phyloP scores from a whole-genome alignment of 169 alveolate genomes.

The Cryptosporidium ubiquitum region DNA sequence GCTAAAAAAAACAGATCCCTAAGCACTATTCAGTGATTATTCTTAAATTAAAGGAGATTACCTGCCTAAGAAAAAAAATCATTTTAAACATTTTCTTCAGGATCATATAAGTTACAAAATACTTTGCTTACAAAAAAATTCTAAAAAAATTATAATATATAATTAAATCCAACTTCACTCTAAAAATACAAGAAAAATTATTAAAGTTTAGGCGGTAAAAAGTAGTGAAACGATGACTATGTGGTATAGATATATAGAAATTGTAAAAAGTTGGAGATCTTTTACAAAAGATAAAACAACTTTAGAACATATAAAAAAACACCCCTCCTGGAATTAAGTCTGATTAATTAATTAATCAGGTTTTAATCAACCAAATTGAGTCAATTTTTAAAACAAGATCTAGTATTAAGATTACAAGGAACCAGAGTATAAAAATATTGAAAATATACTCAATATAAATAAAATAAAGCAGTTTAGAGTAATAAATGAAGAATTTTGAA shows the following conservation, averaged over 20 bases:
- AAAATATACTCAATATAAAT: no score
- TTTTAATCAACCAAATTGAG: background rate
- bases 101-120: no score
- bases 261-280: background rate
- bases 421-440: no score
- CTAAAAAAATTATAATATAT: background rate
- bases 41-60: no score
- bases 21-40: no score
- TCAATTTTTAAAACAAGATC: background rate
- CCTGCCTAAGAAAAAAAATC: no score
- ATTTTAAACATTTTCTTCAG: no score
- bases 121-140: no score
- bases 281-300: background rate
- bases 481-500: background rate
- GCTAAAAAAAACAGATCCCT: background rate
- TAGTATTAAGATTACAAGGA: background rate
- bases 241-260: background rate
- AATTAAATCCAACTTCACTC: background rate
- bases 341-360: background rate
- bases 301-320: background rate
- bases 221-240: background rate
- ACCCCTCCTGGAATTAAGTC: no score
- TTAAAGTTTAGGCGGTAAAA: conserved; percentile 11
- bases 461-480: background rate
- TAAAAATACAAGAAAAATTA: background rate